Conservation (phyloP, 2,329 filamentous ascomycete species). For the Diaporthe sp. region DNA sequence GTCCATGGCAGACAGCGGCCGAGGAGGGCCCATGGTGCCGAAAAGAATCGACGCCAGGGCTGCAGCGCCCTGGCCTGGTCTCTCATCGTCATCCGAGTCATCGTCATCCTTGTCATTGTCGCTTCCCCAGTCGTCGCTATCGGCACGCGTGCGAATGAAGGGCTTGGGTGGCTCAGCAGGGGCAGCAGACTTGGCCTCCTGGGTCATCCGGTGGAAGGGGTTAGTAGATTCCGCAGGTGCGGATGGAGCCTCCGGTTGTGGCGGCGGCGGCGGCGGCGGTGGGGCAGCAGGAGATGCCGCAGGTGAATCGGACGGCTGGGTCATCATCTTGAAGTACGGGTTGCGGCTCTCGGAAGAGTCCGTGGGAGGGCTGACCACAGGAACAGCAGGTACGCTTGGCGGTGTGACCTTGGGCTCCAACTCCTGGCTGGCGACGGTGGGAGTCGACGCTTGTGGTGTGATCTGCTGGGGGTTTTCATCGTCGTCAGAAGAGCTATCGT, state of each 20-base stretch:
- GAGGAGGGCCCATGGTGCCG: constrained; percentile 94
- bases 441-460: constrained; percentile 72
- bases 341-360: constrained; percentile 86
- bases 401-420: constrained; percentile 66
- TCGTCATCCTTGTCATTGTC: constrained; percentile 68
- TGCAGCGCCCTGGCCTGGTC: constrained; percentile 86
- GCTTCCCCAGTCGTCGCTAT: constrained; percentile 87
- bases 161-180: constrained; percentile 62
- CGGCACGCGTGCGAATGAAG: constrained; percentile 68
- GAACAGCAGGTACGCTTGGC: constrained; percentile 56
- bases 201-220: constrained; percentile 90
- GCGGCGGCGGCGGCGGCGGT: constrained; percentile 58
- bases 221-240: constrained; percentile 81
- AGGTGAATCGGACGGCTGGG: constrained; percentile 71
- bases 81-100: constrained; percentile 80
- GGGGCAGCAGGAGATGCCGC: constrained; percentile 58
- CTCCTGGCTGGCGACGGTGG: constrained; percentile 69
- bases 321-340: constrained; percentile 93
- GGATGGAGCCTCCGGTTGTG: constrained; percentile 56
- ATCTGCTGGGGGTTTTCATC: constrained; percentile 84
- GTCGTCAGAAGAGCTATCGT: constrained; percentile 76
- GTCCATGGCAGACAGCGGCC: constrained; percentile 86
- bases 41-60: constrained; percentile 96
- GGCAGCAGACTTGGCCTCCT: constrained; percentile 67
- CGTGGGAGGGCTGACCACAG: constrained; percentile 66